phyloP scores from a whole-genome alignment of 495 filamentous ascomycete genomes.

The Ascodesmis nigricans region DNA sequence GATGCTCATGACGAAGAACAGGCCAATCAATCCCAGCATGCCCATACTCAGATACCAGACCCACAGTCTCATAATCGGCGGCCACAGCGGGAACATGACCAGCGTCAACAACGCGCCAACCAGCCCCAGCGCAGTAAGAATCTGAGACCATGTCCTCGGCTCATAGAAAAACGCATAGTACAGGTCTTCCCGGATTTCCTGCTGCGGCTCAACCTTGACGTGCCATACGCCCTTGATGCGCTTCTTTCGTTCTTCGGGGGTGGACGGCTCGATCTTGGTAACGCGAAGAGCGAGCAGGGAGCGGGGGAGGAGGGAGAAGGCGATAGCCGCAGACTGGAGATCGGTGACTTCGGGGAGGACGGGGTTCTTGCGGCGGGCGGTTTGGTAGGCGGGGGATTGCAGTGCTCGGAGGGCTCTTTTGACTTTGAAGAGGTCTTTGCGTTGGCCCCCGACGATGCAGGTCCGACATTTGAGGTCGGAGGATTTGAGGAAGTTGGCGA shows the following conservation, averaged over 20 bases:
- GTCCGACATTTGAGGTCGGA: constrained; percentile 81
- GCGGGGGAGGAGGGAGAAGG: constrained; percentile 85
- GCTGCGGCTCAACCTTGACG: constrained; percentile 88
- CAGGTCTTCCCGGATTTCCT: constrained; percentile 71
- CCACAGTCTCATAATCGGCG: constrained; percentile 66
- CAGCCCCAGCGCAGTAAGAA: constrained; percentile 67
- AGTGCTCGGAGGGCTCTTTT: constrained; percentile 92
- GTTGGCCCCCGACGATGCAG: constrained; percentile 82
- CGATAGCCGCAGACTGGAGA: constrained; percentile 65
- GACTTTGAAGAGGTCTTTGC: constrained; percentile 97
- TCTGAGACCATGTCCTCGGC: constrained; percentile 77
- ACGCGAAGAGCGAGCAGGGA: constrained; percentile 90
- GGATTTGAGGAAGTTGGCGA: constrained; percentile 70
- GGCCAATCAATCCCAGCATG: constrained; percentile 69
- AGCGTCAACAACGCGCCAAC: constrained; percentile 62
- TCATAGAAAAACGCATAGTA: constrained; percentile 98
- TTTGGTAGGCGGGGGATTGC: constrained; percentile 66
- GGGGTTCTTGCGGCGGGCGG: constrained; percentile 72
- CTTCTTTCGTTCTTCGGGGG: constrained; percentile 40
- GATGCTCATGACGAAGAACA: constrained; percentile 96
- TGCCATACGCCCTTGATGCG: constrained; percentile 90
- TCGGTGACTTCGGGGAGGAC: constrained; percentile 72
- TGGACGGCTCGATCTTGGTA: constrained; percentile 54
- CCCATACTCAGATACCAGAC: constrained; percentile 97
- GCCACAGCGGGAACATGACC: constrained; percentile 95